Conservation (phyloP, 495 filamentous ascomycete species). For the Rostrohypoxylon terebratum region DNA sequence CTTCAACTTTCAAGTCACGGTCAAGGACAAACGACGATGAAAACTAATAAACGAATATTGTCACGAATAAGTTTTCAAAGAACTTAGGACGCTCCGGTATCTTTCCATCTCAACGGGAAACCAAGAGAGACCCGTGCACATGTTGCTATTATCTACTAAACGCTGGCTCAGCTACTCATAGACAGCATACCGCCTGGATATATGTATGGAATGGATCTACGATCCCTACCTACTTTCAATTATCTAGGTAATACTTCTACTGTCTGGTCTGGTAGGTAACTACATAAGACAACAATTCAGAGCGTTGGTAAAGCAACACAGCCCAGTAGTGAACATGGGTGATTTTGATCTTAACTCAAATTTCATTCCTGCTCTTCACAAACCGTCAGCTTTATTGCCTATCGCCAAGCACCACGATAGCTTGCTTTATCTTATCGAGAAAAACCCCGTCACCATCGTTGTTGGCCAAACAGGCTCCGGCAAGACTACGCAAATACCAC, state of each 20-base stretch:
- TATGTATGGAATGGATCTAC: conserved; percentile 1
- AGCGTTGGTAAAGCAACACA: conserved; percentile 4
- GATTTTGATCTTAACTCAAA: conserved; percentile 69
- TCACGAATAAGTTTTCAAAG: too few species aligned
- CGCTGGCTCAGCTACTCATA: background rate
- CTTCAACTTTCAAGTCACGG: background rate
- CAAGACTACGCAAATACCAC: conserved; percentile 90
- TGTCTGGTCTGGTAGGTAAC: background rate
- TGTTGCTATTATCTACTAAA: background rate
- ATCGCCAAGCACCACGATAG: conserved; percentile 79
- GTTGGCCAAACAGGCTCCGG: conserved; percentile 92
- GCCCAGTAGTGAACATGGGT: conserved; percentile 52
- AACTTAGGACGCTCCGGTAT: background rate
- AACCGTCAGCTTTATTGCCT: conserved; percentile 78
- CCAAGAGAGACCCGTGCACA: background rate
- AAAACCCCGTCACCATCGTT: conserved; percentile 82
- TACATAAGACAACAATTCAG: conserved; percentile 3
- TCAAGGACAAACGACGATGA: background rate
- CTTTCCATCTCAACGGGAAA: background rate
- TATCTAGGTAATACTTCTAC: background rate
- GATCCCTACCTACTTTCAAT: background rate
- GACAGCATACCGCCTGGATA: background rate
- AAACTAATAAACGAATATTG: background rate
- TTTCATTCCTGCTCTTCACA: conserved; percentile 83
- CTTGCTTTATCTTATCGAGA: conserved; percentile 81